Evolutionary conservation across 129 eudicot genomes (phyloP).

Genomic region (Lactuca saligna): DNA sequence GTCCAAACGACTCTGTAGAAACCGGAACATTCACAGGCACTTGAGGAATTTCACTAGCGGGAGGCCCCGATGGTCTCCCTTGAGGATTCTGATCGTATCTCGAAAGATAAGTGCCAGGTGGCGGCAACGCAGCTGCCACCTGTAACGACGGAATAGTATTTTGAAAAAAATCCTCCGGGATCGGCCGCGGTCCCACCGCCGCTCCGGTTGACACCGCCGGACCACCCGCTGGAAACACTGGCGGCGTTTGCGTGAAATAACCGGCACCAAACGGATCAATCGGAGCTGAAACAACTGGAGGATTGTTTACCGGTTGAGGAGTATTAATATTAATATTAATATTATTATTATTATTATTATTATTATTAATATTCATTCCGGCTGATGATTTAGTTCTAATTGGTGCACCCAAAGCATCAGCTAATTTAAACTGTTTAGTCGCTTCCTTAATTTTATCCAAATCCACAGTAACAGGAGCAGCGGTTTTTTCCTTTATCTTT

Average conservation of each 20-base stretch:
- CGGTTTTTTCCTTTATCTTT: constrained; percentile 77
- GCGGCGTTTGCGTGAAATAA: constrained; percentile 48
- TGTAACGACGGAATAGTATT: constrained; percentile 88
- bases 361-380: constrained; percentile 58
- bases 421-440: constrained; percentile 73
- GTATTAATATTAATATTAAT: constrained; percentile 43
- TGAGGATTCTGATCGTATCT: constrained; percentile 69
- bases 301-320: constrained; percentile 52
- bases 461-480: constrained; percentile 70
- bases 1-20: constrained; percentile 58
- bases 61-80: constrained; percentile 40
- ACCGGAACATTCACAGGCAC: constrained; percentile 52
- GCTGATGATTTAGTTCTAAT: constrained; percentile 83
- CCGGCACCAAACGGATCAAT: constrained; percentile 72
- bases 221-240: constrained; percentile 49
- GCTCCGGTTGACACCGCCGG: constrained; percentile 52
- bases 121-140: constrained; percentile 89
- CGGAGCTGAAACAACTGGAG: constrained; percentile 37
- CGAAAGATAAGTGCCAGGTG: constrained; percentile 78
- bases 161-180: constrained; percentile 98
- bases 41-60: constrained; percentile 63
- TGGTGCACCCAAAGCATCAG: constrained; percentile 65
- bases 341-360: too few relatives aligned
- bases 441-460: constrained; percentile 95
- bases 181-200: constrained; percentile 79